Percentiles rank a stretch among this genome's conserved stretches.
Conservation (phyloP, 2,329 filamentous ascomycete species). For the Verticillium zaregamsianum region DNA sequence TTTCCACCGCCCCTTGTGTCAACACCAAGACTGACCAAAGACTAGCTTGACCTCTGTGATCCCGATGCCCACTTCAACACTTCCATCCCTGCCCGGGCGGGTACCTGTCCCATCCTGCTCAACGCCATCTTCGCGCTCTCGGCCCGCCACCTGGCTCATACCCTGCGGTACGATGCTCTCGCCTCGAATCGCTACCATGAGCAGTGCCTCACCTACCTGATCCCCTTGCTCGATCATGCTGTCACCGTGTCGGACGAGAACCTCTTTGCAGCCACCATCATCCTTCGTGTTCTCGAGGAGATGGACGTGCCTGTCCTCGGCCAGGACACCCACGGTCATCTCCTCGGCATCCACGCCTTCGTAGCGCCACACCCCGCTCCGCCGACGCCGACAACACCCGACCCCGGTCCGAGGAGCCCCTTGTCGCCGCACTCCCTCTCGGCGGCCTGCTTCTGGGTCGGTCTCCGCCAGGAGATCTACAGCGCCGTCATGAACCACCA, state of each 20-base stretch:
- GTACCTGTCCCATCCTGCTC: conserved; percentile 44
- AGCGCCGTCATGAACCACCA: conserved; percentile 47
- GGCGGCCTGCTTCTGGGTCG: conserved; percentile 55
- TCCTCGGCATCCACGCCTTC: conserved; percentile 42
- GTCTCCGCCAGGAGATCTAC: conserved; percentile 57
- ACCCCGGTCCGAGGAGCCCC: not conserved
- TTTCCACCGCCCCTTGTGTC: not conserved
- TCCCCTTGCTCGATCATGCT: conserved; percentile 38
- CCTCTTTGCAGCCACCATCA: conserved; percentile 51
- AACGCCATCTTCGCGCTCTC: conserved; percentile 55
- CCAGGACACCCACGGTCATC: conserved; percentile 41
- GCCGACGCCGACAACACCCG: not conserved
- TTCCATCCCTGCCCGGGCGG: conserved; percentile 48
- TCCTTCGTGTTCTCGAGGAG: conserved; percentile 54
- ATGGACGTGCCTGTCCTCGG: conserved; percentile 37
- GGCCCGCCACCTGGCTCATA: conserved; percentile 48
- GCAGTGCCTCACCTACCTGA: conserved; percentile 46
- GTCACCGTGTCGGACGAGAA: conserved; percentile 42
- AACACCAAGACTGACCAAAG: not conserved
- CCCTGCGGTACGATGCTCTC: conserved; percentile 40
- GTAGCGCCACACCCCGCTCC: conserved; percentile 27
- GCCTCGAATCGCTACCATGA: conserved; percentile 50
- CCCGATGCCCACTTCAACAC: conserved; percentile 43
- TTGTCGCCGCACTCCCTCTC: conserved; percentile 32
- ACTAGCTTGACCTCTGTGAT: conserved; percentile 39